Percentiles rank a stretch among this genome's conserved stretches.
Conservation (phyloP, 2,329 filamentous ascomycete species). For the Thermothelomyces thermophilus region DNA sequence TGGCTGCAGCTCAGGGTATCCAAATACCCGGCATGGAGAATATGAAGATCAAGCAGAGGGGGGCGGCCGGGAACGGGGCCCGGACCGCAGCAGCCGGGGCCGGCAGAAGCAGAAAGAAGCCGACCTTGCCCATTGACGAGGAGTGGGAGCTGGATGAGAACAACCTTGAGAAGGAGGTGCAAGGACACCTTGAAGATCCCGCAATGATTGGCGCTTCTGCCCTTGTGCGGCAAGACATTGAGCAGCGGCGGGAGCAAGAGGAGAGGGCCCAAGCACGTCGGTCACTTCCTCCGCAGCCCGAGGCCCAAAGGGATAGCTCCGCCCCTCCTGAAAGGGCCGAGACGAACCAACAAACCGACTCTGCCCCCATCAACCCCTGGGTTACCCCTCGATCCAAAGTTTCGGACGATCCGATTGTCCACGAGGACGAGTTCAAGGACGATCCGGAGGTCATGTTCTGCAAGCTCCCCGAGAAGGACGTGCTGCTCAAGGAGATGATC, state of each 20-base stretch:
- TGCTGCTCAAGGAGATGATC: conserved; percentile 77
- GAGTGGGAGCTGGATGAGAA: conserved; percentile 59
- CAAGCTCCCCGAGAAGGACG: conserved; percentile 65
- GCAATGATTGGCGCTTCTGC: conserved; percentile 35
- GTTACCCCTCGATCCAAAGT: conserved; percentile 26
- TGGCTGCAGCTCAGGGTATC: conserved; percentile 26
- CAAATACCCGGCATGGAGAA: conserved; percentile 20
- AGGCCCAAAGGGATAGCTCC: not conserved
- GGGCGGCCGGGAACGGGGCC: not conserved
- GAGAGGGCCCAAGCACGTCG: not conserved
- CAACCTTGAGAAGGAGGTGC: conserved; percentile 63
- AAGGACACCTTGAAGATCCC: conserved; percentile 60
- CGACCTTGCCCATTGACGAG: conserved; percentile 48
- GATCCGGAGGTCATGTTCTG: conserved; percentile 84
- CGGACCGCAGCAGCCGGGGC: not conserved
- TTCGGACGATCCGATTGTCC: conserved; percentile 59
- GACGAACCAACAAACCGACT: not conserved
- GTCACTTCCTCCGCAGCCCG: not conserved
- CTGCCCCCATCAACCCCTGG: not conserved
- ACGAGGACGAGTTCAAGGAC: conserved; percentile 77
- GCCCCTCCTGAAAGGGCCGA: not conserved
- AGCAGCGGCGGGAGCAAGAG: conserved; percentile 12
- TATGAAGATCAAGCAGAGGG: conserved; percentile 18
- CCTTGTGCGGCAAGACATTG: conserved; percentile 12
- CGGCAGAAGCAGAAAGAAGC: conserved; percentile 21